These are phyloP conservation scores for Hyphodiscus hymeniophilus DNA, from an alignment of 495 filamentous ascomycete species.

Conservation along the genomic window DNA sequence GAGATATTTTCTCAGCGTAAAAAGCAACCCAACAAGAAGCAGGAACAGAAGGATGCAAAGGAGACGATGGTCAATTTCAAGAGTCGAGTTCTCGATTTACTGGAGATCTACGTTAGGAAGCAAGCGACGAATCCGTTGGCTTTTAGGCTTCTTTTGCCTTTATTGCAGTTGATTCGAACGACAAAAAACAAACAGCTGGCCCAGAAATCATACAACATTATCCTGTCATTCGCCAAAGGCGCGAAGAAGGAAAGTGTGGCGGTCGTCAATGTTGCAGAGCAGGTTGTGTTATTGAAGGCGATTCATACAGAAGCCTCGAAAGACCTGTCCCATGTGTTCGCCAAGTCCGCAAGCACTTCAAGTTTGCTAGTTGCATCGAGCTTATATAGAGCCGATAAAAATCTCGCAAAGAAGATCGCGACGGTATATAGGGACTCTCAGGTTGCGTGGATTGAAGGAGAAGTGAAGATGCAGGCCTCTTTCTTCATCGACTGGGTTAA, in stretches of 20 bases:
- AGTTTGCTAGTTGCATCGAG: conserved; percentile 39
- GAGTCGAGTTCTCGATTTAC: conserved; percentile 78
- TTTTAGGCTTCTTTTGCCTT: conserved; percentile 32
- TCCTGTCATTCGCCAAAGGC: conserved; percentile 61
- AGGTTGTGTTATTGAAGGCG: conserved; percentile 50
- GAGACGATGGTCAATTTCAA: conserved; percentile 94
- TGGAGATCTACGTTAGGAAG: conserved; percentile 79
- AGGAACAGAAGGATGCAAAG: conserved; percentile 77
- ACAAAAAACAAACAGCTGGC: conserved; percentile 65
- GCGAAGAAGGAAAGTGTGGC: conserved; percentile 14
- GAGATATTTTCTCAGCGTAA: conserved; percentile 67
- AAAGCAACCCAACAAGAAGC: conserved; percentile 53
- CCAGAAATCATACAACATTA: conserved; percentile 59
- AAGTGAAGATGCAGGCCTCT: conserved; percentile 37
- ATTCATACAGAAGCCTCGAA: conserved; percentile 67
- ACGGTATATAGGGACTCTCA: conserved; percentile 37
- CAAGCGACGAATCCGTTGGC: conserved; percentile 57
- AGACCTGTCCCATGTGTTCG: conserved; percentile 43
- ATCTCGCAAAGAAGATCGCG: conserved; percentile 25
- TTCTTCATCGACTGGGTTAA: conserved; percentile 49
- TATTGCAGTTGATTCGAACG: conserved; percentile 47
- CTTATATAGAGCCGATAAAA: conserved; percentile 28
- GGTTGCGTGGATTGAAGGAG: conserved; percentile 33
- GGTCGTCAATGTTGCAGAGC: conserved; percentile 25
- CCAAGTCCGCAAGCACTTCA: conserved; percentile 38